phyloP scores from a whole-genome alignment of 805 yeast species.

The Kodamaea kaohsiungensis region DNA sequence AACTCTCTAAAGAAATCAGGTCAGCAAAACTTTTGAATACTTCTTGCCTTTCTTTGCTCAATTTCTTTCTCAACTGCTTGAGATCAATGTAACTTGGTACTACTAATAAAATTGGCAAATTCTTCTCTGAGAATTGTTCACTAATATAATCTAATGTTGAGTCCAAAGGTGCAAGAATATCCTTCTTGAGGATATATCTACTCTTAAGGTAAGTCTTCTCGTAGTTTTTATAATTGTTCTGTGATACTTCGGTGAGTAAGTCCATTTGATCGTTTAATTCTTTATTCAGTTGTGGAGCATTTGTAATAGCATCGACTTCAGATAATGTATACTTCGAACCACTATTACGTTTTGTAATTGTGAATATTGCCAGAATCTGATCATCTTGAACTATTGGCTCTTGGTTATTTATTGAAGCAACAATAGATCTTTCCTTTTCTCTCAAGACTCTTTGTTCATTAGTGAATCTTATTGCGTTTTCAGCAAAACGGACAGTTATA shows the following conservation, averaged over 20 bases:
- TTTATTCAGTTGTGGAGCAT: background rate
- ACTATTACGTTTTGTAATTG: background rate
- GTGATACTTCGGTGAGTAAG: background rate
- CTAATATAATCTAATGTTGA: background rate
- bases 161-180: background rate
- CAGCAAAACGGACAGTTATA: slow-evolving; percentile 1
- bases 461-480: slow-evolving; percentile 14
- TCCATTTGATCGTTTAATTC: background rate
- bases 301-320: background rate
- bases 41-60: background rate
- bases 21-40: background rate
- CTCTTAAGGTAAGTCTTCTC: slow-evolving; percentile 3
- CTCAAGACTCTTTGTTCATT: slow-evolving; percentile 18
- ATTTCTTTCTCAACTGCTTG: slow-evolving; percentile 1
- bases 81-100: slow-evolving; percentile 17
- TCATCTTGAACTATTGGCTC: background rate
- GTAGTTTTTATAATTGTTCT: background rate
- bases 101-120: slow-evolving; percentile 14
- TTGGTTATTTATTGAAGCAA: slow-evolving; percentile 5
- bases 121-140: background rate
- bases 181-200: background rate
- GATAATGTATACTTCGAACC: background rate
- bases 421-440: slow-evolving; percentile 16
- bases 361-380: slow-evolving; percentile 10
- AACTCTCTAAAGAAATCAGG: background rate